A percentile compares a stretch with the other conserved stretches of the same genome.
phyloP scores from a whole-genome alignment of 768 basidiomycete species.

The Amanita pallidorosea region DNA sequence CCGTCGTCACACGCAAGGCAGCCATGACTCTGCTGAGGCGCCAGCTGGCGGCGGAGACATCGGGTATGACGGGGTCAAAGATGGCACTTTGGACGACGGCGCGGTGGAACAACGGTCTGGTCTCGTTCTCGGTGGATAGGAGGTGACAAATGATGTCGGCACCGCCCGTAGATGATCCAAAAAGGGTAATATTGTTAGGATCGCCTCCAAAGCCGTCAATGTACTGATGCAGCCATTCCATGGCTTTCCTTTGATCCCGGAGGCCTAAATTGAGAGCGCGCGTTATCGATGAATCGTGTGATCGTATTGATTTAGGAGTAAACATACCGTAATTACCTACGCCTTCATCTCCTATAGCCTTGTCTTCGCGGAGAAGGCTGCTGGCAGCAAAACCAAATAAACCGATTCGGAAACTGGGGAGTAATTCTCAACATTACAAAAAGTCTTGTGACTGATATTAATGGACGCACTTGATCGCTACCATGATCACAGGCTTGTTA shows the following conservation, averaged over 20 bases:
- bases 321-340: constrained; percentile 67
- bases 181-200: constrained; percentile 43
- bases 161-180: constrained; percentile 41
- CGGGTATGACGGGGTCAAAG: constrained; percentile 51
- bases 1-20: constrained; percentile 36
- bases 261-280: constrained; percentile 29
- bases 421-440: not conserved
- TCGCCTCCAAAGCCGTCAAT: constrained; percentile 62
- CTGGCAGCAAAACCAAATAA: constrained; percentile 70
- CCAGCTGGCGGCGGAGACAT: constrained; percentile 50
- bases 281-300: constrained; percentile 7
- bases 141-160: constrained; percentile 54
- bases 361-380: constrained; percentile 52
- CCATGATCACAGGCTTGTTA: constrained; percentile 57
- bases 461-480: constrained; percentile 60
- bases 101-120: constrained; percentile 53
- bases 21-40: constrained; percentile 57
- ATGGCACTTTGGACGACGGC: constrained; percentile 69
- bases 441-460: not conserved
- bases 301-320: not conserved
- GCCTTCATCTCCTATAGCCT: constrained; percentile 51
- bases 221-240: constrained; percentile 52
- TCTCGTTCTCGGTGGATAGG: constrained; percentile 51
- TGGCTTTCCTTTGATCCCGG: constrained; percentile 51
- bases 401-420: constrained; percentile 60